phyloP scores from a whole-genome alignment of 495 filamentous ascomycete species.

The Annulohypoxylon bovei region DNA sequence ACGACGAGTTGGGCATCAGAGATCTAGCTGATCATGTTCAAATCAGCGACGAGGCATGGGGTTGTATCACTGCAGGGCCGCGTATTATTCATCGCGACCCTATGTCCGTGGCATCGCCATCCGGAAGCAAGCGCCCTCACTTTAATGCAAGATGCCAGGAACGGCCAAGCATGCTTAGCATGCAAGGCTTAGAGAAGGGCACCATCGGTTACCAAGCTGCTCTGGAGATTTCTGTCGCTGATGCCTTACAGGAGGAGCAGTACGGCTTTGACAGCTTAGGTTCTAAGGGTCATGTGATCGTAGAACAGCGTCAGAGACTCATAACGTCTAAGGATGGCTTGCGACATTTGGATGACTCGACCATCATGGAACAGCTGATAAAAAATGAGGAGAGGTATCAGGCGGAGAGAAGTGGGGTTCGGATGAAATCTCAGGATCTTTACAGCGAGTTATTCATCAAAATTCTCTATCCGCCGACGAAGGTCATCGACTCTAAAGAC shows the following conservation, averaged over 20 bases:
- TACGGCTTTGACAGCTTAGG: conserved; percentile 58
- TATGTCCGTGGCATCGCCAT: conserved; percentile 49
- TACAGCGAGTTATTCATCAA: conserved; percentile 70
- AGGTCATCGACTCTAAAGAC: conserved; percentile 64
- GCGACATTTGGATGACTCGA: conserved; percentile 61
- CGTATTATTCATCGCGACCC: conserved; percentile 59
- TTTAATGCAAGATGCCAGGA: conserved; percentile 67
- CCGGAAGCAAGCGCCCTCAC: conserved; percentile 59
- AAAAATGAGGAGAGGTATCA: conserved; percentile 60
- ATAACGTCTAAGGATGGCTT: conserved; percentile 60
- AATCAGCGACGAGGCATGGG: conserved; percentile 66
- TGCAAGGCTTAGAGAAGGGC: conserved; percentile 75
- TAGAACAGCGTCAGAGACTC: conserved; percentile 61
- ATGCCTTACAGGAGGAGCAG: conserved; percentile 65
- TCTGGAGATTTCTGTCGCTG: conserved; percentile 72
- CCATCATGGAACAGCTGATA: conserved; percentile 62
- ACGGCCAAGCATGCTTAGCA: conserved; percentile 79
- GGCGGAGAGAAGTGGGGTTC: conserved; percentile 47
- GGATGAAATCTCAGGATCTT: conserved; percentile 55
- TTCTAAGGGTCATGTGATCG: conserved; percentile 52
- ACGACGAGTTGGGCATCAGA: conserved; percentile 68
- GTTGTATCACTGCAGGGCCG: conserved; percentile 60
- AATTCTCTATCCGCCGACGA: conserved; percentile 66
- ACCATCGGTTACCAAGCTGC: conserved; percentile 80
- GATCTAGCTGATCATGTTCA: conserved; percentile 70